Conservation (phyloP, 192 early-diverging fungal genomes). For the Entomortierella chlamydospora region DNA sequence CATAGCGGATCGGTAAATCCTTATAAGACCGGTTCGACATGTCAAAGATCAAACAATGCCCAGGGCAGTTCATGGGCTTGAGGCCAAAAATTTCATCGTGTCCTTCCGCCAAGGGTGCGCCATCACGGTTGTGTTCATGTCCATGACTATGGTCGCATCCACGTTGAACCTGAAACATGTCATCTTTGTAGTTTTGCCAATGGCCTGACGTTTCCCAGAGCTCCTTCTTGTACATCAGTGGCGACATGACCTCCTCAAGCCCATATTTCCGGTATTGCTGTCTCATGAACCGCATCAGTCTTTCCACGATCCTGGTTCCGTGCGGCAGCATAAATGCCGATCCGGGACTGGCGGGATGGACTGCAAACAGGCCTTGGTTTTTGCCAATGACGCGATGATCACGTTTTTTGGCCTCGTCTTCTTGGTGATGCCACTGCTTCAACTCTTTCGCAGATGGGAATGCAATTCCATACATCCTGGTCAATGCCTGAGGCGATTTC, state of each 20-base stretch:
- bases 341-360: conserved; percentile 74
- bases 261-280: conserved; percentile 80
- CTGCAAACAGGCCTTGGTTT: conserved; percentile 77
- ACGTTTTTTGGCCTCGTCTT: conserved; percentile 66
- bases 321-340: conserved; percentile 83
- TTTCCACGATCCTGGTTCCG: conserved; percentile 84
- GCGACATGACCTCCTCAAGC: conserved; percentile 91
- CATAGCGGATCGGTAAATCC: conserved; percentile 89
- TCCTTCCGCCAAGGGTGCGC: background rate
- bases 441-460: conserved; percentile 68
- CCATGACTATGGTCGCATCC: conserved; percentile 45
- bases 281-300: conserved; percentile 79
- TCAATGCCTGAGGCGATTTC: conserved; percentile 64
- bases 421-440: conserved; percentile 62
- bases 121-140: conserved; percentile 3
- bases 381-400: conserved; percentile 79
- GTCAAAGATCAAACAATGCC: conserved; percentile 93
- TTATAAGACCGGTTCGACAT: conserved; percentile 83
- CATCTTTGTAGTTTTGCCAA: conserved; percentile 96
- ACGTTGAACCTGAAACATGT: conserved; percentile 86
- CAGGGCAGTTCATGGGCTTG: conserved; percentile 99
- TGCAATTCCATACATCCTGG: conserved; percentile 80
- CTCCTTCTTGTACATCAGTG: conserved; percentile 91
- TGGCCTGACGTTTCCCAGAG: conserved; percentile 95
- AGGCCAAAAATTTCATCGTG: conserved; percentile 79